phyloP scores from a whole-genome alignment of 768 basidiomycete genomes.

The Phlegmacium glaucopus region DNA sequence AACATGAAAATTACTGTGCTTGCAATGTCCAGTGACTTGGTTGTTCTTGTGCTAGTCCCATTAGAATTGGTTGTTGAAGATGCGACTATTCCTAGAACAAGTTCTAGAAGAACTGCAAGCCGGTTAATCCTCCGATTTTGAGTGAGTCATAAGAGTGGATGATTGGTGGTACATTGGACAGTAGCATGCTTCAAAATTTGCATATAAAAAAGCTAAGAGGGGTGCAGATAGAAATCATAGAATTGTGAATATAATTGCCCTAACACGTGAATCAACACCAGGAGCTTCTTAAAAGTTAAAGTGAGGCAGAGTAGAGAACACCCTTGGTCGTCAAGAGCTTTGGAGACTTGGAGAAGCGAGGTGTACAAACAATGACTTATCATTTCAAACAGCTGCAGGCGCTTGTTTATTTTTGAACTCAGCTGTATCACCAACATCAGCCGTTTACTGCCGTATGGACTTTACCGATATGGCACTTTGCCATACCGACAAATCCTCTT shows the following conservation, averaged over 20 bases:
- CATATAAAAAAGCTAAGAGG: constrained; percentile 26
- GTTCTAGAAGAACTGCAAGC: constrained; percentile 22
- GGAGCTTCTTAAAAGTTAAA: constrained; percentile 30
- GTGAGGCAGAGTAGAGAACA: neutral
- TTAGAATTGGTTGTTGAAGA: constrained; percentile 3
- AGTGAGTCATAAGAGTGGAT: constrained; percentile 18
- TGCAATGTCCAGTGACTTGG: constrained; percentile 26
- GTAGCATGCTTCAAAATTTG: constrained; percentile 20
- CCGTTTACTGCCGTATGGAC: too few relatives aligned
- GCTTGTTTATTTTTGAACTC: too few relatives aligned
- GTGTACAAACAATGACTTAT: neutral
- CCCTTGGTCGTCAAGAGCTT: too few relatives aligned
- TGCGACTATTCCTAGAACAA: constrained; percentile 30
- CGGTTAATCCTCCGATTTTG: constrained; percentile 31
- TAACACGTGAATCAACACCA: constrained; percentile 32
- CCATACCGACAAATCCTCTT: too few relatives aligned
- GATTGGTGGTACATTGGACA: constrained; percentile 11
- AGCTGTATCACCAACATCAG: too few relatives aligned
- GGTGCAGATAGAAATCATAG: constrained; percentile 32
- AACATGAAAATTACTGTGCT: constrained; percentile 36
- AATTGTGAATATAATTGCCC: constrained; percentile 32
- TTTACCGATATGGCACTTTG: too few relatives aligned
- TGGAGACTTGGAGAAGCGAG: neutral
- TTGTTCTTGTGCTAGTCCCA: constrained; percentile 10
- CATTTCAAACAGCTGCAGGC: neutral